Evolutionary conservation across 306 rosid genomes (phyloP).

Genomic region (Hippophae tibetana): DNA sequence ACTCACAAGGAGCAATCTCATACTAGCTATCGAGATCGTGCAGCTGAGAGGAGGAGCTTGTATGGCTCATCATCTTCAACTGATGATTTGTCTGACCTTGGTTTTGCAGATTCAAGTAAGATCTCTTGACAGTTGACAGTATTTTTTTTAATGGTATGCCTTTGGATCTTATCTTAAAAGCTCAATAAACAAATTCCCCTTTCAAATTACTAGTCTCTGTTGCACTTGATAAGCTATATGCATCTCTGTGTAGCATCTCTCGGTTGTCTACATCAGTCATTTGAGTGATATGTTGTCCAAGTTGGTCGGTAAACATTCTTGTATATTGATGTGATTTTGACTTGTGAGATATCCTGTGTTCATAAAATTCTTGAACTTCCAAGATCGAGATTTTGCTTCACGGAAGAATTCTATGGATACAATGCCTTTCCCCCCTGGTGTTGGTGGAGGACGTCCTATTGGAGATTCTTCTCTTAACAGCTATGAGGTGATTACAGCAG

Average conservation of each 20-base stretch:
- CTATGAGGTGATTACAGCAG: constrained; percentile 77
- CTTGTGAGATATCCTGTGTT: constrained; percentile 43
- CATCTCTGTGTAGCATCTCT: not conserved
- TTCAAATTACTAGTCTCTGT: not conserved
- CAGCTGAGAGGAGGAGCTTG: constrained; percentile 91
- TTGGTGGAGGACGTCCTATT: constrained; percentile 81
- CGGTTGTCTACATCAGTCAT: not conserved
- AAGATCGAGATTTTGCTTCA: constrained; percentile 70
- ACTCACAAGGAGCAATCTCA: constrained; percentile 60
- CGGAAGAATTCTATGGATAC: constrained; percentile 73
- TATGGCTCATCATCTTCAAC: constrained; percentile 68
- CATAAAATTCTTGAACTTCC: constrained; percentile 38
- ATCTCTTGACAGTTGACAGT: constrained; percentile 19
- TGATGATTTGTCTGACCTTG: constrained; percentile 51
- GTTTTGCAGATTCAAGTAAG: constrained; percentile 76
- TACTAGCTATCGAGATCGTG: constrained; percentile 83
- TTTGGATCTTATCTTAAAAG: constrained; percentile 10
- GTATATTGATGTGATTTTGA: constrained; percentile 24
- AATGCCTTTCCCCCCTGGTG: constrained; percentile 99
- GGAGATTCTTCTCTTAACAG: constrained; percentile 55
- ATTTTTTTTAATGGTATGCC: constrained; percentile 4
- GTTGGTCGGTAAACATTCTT: constrained; percentile 15
- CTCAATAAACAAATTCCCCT: not conserved
- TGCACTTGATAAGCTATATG: constrained; percentile 8
- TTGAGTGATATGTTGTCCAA: constrained; percentile 13